Conservation (phyloP, 805 yeast genomes). For the Schwanniomyces occidentalis region DNA sequence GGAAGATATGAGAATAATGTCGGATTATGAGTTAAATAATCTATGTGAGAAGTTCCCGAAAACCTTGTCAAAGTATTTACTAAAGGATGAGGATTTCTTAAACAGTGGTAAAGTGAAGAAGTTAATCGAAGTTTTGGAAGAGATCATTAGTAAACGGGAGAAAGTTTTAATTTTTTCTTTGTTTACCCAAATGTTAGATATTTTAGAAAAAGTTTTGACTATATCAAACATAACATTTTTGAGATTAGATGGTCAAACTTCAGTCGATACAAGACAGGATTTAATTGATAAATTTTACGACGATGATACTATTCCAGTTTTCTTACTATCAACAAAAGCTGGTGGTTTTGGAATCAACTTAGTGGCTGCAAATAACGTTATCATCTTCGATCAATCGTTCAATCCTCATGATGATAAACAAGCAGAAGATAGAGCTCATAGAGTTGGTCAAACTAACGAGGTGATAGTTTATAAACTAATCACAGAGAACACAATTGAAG, state of each 20-base stretch:
- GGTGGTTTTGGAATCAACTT: slow-evolving; percentile 98
- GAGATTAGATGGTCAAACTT: slow-evolving; percentile 89
- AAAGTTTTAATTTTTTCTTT: slow-evolving; percentile 84
- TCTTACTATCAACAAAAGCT: slow-evolving; percentile 89
- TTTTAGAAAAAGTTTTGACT: slow-evolving; percentile 74
- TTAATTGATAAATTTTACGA: slow-evolving; percentile 87
- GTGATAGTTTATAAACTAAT: slow-evolving; percentile 80
- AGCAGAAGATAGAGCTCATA: slow-evolving; percentile 97
- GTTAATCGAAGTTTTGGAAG: slow-evolving; percentile 57
- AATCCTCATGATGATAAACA: slow-evolving; percentile 98
- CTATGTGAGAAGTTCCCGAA: slow-evolving; percentile 72
- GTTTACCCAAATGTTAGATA: slow-evolving; percentile 90
- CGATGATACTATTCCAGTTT: slow-evolving; percentile 78
- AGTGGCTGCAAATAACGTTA: slow-evolving; percentile 90
- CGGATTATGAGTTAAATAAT: slow-evolving; percentile 81
- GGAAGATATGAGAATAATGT: slow-evolving; percentile 96
- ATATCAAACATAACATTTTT: slow-evolving; percentile 67
- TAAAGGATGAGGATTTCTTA: slow-evolving; percentile 56
- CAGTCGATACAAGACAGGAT: slow-evolving; percentile 91
- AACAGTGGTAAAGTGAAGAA: slow-evolving; percentile 74
- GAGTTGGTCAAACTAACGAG: slow-evolving; percentile 90
- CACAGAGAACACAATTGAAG: slow-evolving; percentile 78
- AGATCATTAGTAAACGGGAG: slow-evolving; percentile 54
- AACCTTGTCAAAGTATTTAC: slow-evolving; percentile 53
- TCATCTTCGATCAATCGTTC: slow-evolving; percentile 90